These are phyloP conservation scores for Aspergillus leporis DNA, from an alignment of 495 filamentous ascomycete genomes.

Conservation along the genomic window DNA sequence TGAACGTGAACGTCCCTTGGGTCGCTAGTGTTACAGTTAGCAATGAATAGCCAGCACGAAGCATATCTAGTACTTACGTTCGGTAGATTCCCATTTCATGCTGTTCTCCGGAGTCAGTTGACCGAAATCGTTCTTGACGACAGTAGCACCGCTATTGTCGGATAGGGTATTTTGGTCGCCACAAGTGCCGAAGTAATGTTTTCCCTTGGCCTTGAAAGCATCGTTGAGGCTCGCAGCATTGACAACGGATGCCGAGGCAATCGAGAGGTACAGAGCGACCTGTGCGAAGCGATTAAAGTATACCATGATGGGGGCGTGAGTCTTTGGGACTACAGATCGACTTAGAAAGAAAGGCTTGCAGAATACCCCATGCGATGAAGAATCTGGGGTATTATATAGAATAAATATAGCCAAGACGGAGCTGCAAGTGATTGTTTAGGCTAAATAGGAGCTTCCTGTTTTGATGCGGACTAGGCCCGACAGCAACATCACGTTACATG, in stretches of 20 bases:
- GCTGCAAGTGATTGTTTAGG: too few relatives aligned
- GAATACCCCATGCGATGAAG: too few relatives aligned
- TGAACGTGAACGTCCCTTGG: conserved; percentile 45
- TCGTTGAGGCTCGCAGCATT: conserved; percentile 13
- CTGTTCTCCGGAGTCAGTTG: conserved; percentile 56
- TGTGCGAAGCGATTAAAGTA: background rate
- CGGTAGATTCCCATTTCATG: conserved; percentile 55
- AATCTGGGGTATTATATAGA: too few relatives aligned
- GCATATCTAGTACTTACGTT: conserved; percentile 24
- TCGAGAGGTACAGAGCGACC: conserved; percentile 6
- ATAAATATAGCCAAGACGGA: too few relatives aligned
- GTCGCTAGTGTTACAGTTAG: conserved; percentile 24
- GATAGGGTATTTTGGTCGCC: conserved; percentile 25
- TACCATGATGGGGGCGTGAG: too few relatives aligned
- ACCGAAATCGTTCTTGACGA: conserved; percentile 50
- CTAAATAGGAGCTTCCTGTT: too few relatives aligned
- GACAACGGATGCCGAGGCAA: background rate
- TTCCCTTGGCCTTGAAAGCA: conserved; percentile 19
- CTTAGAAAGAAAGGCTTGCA: too few relatives aligned
- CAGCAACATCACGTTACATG: too few relatives aligned
- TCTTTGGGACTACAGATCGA: too few relatives aligned
- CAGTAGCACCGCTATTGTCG: conserved; percentile 26
- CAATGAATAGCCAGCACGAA: background rate
- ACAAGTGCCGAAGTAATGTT: conserved; percentile 27
- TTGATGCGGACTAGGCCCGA: too few relatives aligned